phyloP scores from a whole-genome alignment of 139 green algal species.

The Astrephomene gubernaculifera region DNA sequence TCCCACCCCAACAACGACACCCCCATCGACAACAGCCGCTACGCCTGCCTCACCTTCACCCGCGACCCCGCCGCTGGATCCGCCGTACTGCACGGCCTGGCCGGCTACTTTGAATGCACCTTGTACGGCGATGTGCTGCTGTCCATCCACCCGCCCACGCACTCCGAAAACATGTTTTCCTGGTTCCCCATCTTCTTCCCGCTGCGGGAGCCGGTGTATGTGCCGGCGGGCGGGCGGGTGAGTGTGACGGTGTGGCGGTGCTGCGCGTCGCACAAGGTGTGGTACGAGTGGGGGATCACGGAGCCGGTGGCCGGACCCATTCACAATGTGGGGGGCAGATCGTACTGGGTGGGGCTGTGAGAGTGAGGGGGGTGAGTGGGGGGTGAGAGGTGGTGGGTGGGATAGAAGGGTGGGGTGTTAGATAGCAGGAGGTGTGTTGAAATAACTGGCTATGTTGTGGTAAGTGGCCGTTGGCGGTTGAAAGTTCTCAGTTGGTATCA shows the following conservation, averaged over 20 bases:
- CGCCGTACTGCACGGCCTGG: constrained; percentile 90
- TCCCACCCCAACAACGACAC: constrained; percentile 81
- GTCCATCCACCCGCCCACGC: constrained; percentile 87
- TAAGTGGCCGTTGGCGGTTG: too few relatives aligned
- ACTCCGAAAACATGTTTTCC: constrained; percentile 78
- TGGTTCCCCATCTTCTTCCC: constrained; percentile 99
- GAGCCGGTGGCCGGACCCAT: constrained; percentile 61
- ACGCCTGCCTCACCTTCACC: constrained; percentile 26
- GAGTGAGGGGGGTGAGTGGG: background rate
- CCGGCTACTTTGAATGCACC: constrained; percentile 95
- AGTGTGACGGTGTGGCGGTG: constrained; percentile 91
- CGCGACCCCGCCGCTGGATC: constrained; percentile 50
- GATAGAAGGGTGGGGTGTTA: background rate
- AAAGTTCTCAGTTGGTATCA: too few relatives aligned
- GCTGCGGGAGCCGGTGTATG: constrained; percentile 79
- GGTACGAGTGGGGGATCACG: constrained; percentile 92
- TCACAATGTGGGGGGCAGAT: constrained; percentile 86
- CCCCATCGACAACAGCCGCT: constrained; percentile 83
- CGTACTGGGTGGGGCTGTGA: constrained; percentile 87
- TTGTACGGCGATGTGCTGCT: constrained; percentile 92
- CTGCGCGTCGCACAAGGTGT: constrained; percentile 83
- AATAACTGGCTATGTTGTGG: too few relatives aligned
- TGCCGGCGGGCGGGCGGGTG: constrained; percentile 71
- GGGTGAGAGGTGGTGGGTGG: background rate
- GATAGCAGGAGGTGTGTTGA: too few relatives aligned